Percentiles rank a stretch among this genome's conserved stretches.
phyloP scores from a whole-genome alignment of 495 filamentous ascomycete species.

The Daldinia childiae region DNA sequence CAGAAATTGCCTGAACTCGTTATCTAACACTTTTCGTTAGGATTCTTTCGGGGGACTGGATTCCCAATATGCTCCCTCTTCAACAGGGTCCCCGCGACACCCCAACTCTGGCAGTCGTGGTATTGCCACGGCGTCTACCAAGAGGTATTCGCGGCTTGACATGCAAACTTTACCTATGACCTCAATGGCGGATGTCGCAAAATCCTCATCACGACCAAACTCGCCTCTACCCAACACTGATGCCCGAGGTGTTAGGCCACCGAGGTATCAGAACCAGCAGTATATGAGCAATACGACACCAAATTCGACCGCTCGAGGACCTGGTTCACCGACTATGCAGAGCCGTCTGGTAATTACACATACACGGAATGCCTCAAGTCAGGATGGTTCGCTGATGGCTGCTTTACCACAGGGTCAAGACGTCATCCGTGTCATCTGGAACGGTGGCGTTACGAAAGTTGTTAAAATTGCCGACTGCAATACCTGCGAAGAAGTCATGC shows the following conservation, averaged over 20 bases:
- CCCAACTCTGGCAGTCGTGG: conserved; percentile 59
- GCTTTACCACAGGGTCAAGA: conserved; percentile 80
- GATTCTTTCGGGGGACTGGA: conserved; percentile 78
- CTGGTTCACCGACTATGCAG: conserved; percentile 53
- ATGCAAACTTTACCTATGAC: conserved; percentile 52
- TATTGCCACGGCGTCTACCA: conserved; percentile 65
- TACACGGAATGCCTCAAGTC: conserved; percentile 72
- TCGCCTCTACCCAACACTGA: conserved; percentile 74
- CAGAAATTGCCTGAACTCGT: background rate
- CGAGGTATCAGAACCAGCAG: conserved; percentile 52
- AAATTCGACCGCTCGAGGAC: conserved; percentile 46
- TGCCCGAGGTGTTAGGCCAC: conserved; percentile 52
- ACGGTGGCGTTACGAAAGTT: conserved; percentile 87
- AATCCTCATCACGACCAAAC: conserved; percentile 68
- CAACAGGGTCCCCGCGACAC: conserved; percentile 72
- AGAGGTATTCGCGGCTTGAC: conserved; percentile 77
- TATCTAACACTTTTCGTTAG: conserved; percentile 49
- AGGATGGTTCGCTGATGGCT: conserved; percentile 83
- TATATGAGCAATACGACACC: conserved; percentile 48
- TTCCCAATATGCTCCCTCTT: conserved; percentile 67
- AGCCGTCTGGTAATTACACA: conserved; percentile 61
- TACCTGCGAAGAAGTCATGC: conserved; percentile 88
- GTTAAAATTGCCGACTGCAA: conserved; percentile 89
- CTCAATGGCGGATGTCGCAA: conserved; percentile 57
- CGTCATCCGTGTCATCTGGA: conserved; percentile 90